A percentile compares a stretch with the other conserved stretches of the same genome.
These are phyloP conservation scores for Wickerhamomyces sp. DNA, from an alignment of 1,139 yeast species.

Conservation along the genomic window DNA sequence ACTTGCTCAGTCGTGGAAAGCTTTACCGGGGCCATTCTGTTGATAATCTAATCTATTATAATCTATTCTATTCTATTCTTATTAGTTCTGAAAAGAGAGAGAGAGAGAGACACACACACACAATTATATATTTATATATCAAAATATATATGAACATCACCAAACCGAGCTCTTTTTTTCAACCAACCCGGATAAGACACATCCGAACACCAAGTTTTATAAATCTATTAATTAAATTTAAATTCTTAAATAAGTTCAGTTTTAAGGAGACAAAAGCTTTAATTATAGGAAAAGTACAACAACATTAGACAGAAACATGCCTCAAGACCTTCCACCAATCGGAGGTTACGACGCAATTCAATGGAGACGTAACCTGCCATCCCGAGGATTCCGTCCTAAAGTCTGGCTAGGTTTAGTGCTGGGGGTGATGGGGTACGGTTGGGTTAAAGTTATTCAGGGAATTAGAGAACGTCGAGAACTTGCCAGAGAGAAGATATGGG, in stretches of 20 bases:
- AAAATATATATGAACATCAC: not conserved
- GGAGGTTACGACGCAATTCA: slow-evolving; percentile 86
- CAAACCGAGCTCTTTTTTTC: not conserved
- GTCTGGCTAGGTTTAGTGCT: slow-evolving; percentile 63
- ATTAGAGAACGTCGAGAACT: slow-evolving; percentile 76
- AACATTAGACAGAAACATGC: slow-evolving; percentile 5
- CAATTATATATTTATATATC: too few species aligned
- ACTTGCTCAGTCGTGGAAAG: slow-evolving; percentile 45
- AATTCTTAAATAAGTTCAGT: not conserved
- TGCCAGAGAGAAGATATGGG: slow-evolving; percentile 73
- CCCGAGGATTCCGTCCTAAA: slow-evolving; percentile 79
- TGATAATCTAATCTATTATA: not conserved
- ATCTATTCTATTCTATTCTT: not conserved
- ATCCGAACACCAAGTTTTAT: slow-evolving; percentile 1
- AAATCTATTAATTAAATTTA: too few species aligned
- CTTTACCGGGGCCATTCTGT: slow-evolving; percentile 31
- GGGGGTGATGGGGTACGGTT: slow-evolving; percentile 68
- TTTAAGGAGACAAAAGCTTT: not conserved
- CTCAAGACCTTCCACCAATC: slow-evolving; percentile 82
- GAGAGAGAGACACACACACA: too few species aligned
- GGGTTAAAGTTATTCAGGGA: slow-evolving; percentile 62
- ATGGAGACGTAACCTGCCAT: slow-evolving; percentile 84
- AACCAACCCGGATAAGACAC: not conserved
- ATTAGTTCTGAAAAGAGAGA: not conserved
- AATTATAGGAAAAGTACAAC: not conserved